Percentiles rank a stretch among this genome's conserved stretches.
Conservation (phyloP, 2,329 filamentous ascomycete species). For the Aspergillus arachidicola region DNA sequence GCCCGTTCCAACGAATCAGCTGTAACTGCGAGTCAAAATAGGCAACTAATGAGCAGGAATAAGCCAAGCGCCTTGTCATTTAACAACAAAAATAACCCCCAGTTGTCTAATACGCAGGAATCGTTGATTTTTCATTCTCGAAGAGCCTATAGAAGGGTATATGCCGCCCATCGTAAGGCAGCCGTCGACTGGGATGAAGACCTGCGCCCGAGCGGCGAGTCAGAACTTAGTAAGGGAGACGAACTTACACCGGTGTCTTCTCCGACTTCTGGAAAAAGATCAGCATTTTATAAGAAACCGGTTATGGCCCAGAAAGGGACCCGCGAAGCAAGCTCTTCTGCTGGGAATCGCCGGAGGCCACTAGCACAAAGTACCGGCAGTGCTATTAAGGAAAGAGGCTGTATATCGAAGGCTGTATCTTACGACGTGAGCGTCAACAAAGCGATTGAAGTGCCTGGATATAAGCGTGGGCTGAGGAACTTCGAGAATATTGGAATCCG, state of each 20-base stretch:
- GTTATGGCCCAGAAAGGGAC: background rate
- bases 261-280: conserved; percentile 9
- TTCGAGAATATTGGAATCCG: background rate
- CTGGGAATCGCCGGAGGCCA: background rate
- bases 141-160: conserved; percentile 20
- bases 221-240: background rate
- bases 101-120: conserved; percentile 19
- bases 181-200: conserved; percentile 37
- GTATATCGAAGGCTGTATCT: background rate
- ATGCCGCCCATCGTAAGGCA: conserved; percentile 17
- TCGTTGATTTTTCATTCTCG: conserved; percentile 20
- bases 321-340: background rate
- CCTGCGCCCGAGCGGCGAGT: conserved; percentile 28
- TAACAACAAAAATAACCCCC: background rate
- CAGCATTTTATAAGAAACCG: background rate
- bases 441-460: background rate
- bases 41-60: background rate
- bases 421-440: background rate
- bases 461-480: background rate
- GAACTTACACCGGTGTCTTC: conserved; percentile 22
- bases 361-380: background rate
- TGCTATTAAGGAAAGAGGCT: background rate
- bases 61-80: background rate
- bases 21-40: background rate
- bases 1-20: background rate